These are phyloP conservation scores for Kluyveromyces siamensis DNA, from an alignment of 805 yeast genomes.

Conservation along the genomic window DNA sequence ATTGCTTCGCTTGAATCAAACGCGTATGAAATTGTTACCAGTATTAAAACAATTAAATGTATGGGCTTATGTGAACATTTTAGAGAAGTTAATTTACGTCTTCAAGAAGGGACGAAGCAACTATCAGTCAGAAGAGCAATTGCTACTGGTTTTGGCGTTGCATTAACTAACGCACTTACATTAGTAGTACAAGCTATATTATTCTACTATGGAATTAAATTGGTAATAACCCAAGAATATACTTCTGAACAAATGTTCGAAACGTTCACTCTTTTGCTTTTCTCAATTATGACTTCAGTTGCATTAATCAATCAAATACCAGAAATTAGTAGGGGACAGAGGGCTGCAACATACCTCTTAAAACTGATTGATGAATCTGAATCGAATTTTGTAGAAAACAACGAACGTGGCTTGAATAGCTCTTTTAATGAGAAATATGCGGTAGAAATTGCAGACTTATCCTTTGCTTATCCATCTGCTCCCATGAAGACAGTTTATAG, in stretches of 20 bases:
- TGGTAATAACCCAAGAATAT: slow-evolving; percentile 56
- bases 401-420: neutral
- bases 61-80: slow-evolving; percentile 47
- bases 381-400: neutral
- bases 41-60: slow-evolving; percentile 55
- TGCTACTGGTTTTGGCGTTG: slow-evolving; percentile 58
- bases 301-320: slow-evolving; percentile 61
- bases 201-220: slow-evolving; percentile 68
- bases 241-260: slow-evolving; percentile 49
- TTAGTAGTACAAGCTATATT: slow-evolving; percentile 61
- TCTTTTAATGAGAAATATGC: slow-evolving; percentile 8
- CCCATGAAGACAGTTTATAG: slow-evolving; percentile 30
- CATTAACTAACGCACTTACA: slow-evolving; percentile 44
- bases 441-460: slow-evolving; percentile 36
- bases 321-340: slow-evolving; percentile 66
- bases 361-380: slow-evolving; percentile 24
- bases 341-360: slow-evolving; percentile 53
- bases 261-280: slow-evolving; percentile 62
- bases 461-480: slow-evolving; percentile 40
- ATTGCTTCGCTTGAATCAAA: slow-evolving; percentile 47
- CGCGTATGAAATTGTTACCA: slow-evolving; percentile 42
- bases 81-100: slow-evolving; percentile 24
- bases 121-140: slow-evolving; percentile 46
- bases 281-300: slow-evolving; percentile 60
- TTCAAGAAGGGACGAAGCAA: slow-evolving; percentile 26